These are phyloP conservation scores for Nigrospora osmanthi DNA, from an alignment of 2,329 filamentous ascomycete species.

Conservation along the genomic window DNA sequence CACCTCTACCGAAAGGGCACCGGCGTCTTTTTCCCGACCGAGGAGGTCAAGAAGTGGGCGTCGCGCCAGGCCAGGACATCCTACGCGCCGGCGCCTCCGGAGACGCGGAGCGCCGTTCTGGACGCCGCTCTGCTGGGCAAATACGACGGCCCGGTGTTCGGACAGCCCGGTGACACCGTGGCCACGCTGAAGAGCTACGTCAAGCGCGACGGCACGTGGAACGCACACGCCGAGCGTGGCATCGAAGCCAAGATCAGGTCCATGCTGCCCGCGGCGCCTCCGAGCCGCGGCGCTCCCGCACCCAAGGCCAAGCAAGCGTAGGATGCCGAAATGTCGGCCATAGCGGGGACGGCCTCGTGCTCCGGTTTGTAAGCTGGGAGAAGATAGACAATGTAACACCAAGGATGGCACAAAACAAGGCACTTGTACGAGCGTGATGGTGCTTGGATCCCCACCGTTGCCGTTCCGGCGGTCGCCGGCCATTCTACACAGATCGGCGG, in stretches of 20 bases:
- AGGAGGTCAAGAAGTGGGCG: constrained; percentile 22
- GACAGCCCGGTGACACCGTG: constrained; percentile 17
- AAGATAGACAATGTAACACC: too few relatives aligned
- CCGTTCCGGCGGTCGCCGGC: too few relatives aligned
- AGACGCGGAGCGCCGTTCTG: constrained; percentile 23
- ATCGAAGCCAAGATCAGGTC: constrained; percentile 15
- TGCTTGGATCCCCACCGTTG: too few relatives aligned
- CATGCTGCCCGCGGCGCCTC: not conserved
- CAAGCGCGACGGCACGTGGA: constrained; percentile 22
- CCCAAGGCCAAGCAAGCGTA: not conserved
- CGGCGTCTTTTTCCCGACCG: constrained; percentile 29
- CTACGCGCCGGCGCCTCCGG: constrained; percentile 11
- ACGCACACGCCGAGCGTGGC: constrained; percentile 10
- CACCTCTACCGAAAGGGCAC: constrained; percentile 13
- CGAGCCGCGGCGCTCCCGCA: not conserved
- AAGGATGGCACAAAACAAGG: too few relatives aligned
- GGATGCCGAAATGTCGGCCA: not conserved
- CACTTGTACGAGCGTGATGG: too few relatives aligned
- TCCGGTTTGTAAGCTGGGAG: too few relatives aligned
- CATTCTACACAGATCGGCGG: too few relatives aligned
- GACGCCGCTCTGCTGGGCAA: constrained; percentile 27
- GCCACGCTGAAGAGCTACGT: constrained; percentile 27
- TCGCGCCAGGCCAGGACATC: constrained; percentile 8
- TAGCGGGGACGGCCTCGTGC: too few relatives aligned
- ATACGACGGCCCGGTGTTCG: constrained; percentile 23